A percentile compares a stretch with the other conserved stretches of the same genome.
phyloP scores from a whole-genome alignment of 2,329 filamentous ascomycete species.

The Cercospora citrullina region DNA sequence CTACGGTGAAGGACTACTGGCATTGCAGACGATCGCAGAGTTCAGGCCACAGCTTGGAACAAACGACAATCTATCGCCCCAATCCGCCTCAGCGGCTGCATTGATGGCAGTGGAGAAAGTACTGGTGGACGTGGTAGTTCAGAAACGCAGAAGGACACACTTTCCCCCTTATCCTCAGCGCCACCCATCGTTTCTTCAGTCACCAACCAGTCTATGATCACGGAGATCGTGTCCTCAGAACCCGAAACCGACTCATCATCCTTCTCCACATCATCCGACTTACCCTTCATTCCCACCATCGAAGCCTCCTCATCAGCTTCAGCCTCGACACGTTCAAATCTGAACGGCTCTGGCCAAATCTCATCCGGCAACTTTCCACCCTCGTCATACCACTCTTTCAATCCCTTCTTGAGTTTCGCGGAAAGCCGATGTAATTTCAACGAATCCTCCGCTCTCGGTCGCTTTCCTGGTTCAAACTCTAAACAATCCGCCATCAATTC shows the following conservation, averaged over 20 bases:
- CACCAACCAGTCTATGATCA: not conserved
- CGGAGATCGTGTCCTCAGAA: not conserved
- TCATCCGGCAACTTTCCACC: not conserved
- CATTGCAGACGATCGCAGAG: not conserved
- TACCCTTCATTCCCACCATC: not conserved
- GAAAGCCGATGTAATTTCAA: slow-evolving; percentile 1
- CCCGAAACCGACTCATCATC: not conserved
- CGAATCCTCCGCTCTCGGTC: not conserved
- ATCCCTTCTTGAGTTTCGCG: not conserved
- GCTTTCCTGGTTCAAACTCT: not conserved
- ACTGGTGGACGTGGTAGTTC: no score
- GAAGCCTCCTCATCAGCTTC: not conserved
- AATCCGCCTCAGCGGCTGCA: not conserved
- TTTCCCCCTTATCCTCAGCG: not conserved
- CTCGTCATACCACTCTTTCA: slow-evolving; percentile 1
- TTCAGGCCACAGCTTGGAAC: not conserved
- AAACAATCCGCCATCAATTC: not conserved
- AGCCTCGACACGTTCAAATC: not conserved
- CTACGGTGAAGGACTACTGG: not conserved
- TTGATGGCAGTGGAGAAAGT: not conserved
- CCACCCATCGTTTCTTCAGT: not conserved
- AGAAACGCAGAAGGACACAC: not conserved
- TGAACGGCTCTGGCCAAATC: slow-evolving; percentile 3
- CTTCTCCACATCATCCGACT: not conserved
- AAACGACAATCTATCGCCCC: not conserved